Evolutionary conservation across 2,329 filamentous ascomycete species (phyloP), one percentile per base, ranked within the genome.

Genomic region (Cryoendolithus antarcticus): DNA sequence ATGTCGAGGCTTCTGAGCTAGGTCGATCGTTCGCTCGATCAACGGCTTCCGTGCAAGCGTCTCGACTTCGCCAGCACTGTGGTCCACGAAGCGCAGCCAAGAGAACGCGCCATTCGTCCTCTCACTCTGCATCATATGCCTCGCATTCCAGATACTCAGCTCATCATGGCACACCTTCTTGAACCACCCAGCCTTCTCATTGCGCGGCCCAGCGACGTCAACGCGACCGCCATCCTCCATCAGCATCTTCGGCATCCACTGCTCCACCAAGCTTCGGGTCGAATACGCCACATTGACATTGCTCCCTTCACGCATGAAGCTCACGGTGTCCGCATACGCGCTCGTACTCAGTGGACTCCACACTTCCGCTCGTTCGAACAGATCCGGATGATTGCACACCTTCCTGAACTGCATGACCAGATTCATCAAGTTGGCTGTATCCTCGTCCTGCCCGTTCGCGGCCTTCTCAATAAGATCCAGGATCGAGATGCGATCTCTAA

Each of bases 381-480:
- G 65, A 63, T 98, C 91, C 0, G 91, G 91, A 58, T 98, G 91
- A 57, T 98, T 98, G 67, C 91, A 98, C 41, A 98, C 91, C 65
- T 98, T 98, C 53, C 91, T 78, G 74, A 98, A 98, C 64, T 98
- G 91, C 91, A 98, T 98, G 47, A 98, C 91, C 48, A 98, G 70
- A 62, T 98, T 98, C 91, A 98, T 96, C 54, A 98, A 65, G 1
- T 89, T 96, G 31, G 89, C 88, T 29, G 85, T 93, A 57, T 96
- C 91, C 52, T 89, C 80, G 36, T 96, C 91, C 53, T 95, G 88
- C 29, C 91, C 91, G 50, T 91, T 74, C 2, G 89, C 89, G 1
- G 86, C 86, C 71, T 95, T 96, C 62, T 98, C 91, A 40, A 98
- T 93, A 12, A 98, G 77, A 58, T 98, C 91, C 78, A 96, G 91